A percentile compares a stretch with the other conserved stretches of the same genome.
Conservation (phyloP, 2,329 filamentous ascomycete species). For the Fusarium sp. region DNA sequence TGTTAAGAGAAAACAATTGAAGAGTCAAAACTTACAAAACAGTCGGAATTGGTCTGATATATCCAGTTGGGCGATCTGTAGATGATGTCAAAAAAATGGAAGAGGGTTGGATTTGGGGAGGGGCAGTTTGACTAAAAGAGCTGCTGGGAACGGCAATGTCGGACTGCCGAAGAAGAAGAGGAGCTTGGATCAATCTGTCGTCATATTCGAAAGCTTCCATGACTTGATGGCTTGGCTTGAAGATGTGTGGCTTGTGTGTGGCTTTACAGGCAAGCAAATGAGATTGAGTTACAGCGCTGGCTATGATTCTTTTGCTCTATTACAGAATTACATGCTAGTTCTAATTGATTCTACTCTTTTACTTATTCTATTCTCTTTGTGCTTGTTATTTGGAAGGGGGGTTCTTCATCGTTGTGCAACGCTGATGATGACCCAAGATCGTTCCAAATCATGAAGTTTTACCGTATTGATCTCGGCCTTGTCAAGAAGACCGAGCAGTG, state of each 20-base stretch:
- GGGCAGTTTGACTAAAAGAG: constrained; percentile 31
- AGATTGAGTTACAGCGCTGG: not conserved
- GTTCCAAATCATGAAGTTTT: constrained; percentile 18
- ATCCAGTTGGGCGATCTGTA: not conserved
- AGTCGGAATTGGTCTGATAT: not conserved
- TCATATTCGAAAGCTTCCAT: constrained; percentile 44
- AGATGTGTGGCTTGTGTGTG: constrained; percentile 18
- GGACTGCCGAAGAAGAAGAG: constrained; percentile 45
- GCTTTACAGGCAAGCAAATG: not conserved
- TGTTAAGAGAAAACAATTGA: not conserved
- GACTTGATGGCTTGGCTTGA: constrained; percentile 11
- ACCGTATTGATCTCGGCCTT: constrained; percentile 14
- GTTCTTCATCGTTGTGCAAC: not conserved
- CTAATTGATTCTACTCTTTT: not conserved
- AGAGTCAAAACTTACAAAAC: constrained; percentile 9
- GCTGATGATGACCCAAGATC: not conserved
- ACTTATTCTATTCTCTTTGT: fast-evolving
- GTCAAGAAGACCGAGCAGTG: constrained; percentile 21
- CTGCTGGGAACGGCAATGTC: constrained; percentile 37
- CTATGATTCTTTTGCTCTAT: not conserved
- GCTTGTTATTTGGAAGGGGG: not conserved
- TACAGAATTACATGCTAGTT: not conserved
- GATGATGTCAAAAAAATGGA: constrained; percentile 50
- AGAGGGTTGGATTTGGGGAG: constrained; percentile 28
- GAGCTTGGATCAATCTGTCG: constrained; percentile 47